A percentile compares a stretch with the other conserved stretches of the same genome.
Conservation (phyloP, 495 filamentous ascomycete species). For the Hypoxylon crocopeplum region DNA sequence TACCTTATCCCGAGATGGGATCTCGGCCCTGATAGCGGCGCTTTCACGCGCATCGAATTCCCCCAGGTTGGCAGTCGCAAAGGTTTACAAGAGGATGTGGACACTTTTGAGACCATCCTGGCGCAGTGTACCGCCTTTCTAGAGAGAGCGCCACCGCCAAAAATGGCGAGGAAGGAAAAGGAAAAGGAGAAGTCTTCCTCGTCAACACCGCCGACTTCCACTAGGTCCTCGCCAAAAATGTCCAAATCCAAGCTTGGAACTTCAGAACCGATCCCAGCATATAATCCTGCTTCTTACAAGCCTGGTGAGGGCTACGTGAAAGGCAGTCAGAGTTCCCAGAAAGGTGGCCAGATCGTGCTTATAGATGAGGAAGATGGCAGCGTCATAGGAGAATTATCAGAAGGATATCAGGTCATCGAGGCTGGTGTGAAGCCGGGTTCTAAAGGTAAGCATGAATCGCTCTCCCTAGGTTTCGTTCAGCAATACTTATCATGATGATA, state of each 20-base stretch:
- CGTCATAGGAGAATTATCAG: conserved; percentile 88
- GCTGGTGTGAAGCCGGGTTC: conserved; percentile 77
- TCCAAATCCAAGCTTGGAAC: conserved; percentile 49
- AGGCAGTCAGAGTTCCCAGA: conserved; percentile 56
- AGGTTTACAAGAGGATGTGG: conserved; percentile 86
- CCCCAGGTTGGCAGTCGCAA: conserved; percentile 71
- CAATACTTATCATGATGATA: conserved; percentile 42
- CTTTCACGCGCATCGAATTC: conserved; percentile 91
- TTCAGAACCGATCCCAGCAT: conserved; percentile 59
- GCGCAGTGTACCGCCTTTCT: conserved; percentile 95
- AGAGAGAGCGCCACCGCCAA: conserved; percentile 72
- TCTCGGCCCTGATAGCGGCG: conserved; percentile 81
- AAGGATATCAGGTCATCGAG: conserved; percentile 82
- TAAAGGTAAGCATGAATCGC: conserved; percentile 68
- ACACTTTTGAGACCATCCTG: conserved; percentile 95
- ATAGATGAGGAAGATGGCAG: conserved; percentile 95
- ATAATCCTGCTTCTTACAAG: conserved; percentile 81
- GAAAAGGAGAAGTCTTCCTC: conserved; percentile 64
- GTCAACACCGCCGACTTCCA: conserved; percentile 44
- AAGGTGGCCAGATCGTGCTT: conserved; percentile 82
- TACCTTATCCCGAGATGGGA: conserved; percentile 96
- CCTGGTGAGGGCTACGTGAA: conserved; percentile 78
- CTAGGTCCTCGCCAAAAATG: conserved; percentile 43
- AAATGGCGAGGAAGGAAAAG: conserved; percentile 45
- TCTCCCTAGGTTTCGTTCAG: neutral